A percentile compares a stretch with the other conserved stretches of the same genome.
Evolutionary conservation across 495 filamentous ascomycete species (phyloP).

Genomic region (Sphaerosporella brunnea): DNA sequence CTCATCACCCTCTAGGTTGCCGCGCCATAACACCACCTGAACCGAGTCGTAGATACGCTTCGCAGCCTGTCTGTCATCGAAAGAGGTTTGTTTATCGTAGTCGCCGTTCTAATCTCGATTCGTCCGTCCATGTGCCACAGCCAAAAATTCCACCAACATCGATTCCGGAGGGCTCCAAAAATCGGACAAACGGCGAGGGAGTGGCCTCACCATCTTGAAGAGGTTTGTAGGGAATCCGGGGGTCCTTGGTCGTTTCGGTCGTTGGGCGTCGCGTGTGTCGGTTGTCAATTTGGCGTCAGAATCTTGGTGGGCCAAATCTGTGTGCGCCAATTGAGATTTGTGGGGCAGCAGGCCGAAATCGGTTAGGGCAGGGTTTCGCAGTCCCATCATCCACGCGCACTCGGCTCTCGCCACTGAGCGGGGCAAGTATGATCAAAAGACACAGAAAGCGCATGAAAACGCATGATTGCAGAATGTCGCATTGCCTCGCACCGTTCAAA

Average conservation of each 20-base stretch:
- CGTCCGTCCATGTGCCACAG: no score
- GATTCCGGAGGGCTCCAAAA: background rate
- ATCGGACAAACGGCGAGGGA: slow-evolving; percentile 1
- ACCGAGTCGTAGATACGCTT: no score
- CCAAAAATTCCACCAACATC: no score
- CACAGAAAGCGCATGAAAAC: background rate
- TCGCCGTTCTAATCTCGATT: no score
- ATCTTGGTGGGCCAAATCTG: background rate
- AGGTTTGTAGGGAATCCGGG: background rate
- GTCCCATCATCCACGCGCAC: background rate
- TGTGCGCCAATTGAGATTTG: background rate
- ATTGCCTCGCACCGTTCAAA: background rate
- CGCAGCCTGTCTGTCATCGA: no score
- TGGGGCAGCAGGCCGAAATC: background rate
- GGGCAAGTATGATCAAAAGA: background rate
- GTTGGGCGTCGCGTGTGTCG: slow-evolving; percentile 3
- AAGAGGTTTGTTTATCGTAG: no score
- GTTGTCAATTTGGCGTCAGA: slow-evolving; percentile 5
- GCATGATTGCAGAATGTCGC: background rate
- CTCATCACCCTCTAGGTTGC: no score
- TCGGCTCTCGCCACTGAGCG: no score
- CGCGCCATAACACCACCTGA: no score
- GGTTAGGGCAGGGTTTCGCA: background rate
- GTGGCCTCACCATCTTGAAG: slow-evolving; percentile 9
- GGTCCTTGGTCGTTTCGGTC: slow-evolving; percentile 2